These are phyloP conservation scores for Rosa hybrid DNA, from an alignment of 331 rosid genomes.

Conservation along the genomic window DNA sequence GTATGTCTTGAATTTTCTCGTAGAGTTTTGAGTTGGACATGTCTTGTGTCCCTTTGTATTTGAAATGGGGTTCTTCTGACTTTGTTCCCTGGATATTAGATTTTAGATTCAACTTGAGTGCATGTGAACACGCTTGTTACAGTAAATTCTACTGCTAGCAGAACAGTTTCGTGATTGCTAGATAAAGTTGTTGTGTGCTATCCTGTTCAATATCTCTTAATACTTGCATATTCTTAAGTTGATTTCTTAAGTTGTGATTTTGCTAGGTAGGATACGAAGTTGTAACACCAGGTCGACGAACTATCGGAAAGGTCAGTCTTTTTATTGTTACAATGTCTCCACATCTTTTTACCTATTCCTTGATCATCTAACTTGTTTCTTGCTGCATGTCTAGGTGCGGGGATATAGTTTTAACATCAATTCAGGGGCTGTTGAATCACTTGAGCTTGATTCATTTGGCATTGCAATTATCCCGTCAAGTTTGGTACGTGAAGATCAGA, in stretches of 20 bases:
- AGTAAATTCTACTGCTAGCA: background rate
- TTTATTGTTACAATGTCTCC: slow-evolving; percentile 3
- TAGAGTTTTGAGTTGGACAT: background rate
- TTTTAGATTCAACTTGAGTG: background rate
- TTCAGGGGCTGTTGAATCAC: slow-evolving; percentile 82
- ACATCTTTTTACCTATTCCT: slow-evolving; percentile 5
- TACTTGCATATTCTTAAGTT: slow-evolving; percentile 7
- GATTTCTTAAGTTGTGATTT: slow-evolving; percentile 34
- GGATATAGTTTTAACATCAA: slow-evolving; percentile 86
- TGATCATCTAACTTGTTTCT: slow-evolving; percentile 20
- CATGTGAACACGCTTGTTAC: background rate
- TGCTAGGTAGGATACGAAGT: slow-evolving; percentile 94
- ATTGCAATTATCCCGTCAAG: slow-evolving; percentile 86
- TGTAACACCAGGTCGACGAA: slow-evolving; percentile 75
- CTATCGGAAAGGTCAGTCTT: slow-evolving; percentile 71
- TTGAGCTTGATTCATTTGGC: slow-evolving; percentile 93
- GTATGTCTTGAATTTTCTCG: background rate
- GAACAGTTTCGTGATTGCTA: too few relatives aligned
- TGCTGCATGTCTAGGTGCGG: slow-evolving; percentile 57
- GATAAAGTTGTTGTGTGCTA: background rate
- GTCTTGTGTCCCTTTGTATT: background rate
- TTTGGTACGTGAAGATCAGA: slow-evolving; percentile 52
- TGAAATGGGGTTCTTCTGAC: background rate
- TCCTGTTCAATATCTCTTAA: background rate
- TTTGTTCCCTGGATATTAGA: background rate